Evolutionary conservation across 257 asterid genomes (phyloP).

Genomic region (Marsdenia floribunda): DNA sequence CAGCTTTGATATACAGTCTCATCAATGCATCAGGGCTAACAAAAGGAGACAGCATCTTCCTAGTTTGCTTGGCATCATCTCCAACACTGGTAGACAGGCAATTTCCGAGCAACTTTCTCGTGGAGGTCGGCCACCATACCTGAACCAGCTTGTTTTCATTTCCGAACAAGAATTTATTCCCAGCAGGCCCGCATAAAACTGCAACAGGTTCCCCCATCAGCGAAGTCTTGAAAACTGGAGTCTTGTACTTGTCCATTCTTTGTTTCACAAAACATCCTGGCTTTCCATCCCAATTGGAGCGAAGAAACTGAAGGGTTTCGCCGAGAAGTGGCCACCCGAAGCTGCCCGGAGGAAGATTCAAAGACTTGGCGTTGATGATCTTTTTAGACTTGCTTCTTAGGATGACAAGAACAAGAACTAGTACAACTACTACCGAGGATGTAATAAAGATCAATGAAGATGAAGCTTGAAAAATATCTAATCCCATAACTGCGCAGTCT

Average conservation of each 20-base stretch:
- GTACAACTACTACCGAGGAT: background rate
- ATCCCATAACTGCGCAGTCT: background rate
- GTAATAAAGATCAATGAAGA: background rate
- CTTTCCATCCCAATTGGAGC: slow-evolving; percentile 9
- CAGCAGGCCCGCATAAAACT: slow-evolving; percentile 40
- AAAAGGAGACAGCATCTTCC: slow-evolving; percentile 51
- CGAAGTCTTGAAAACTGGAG: slow-evolving; percentile 34
- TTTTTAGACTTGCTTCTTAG: background rate
- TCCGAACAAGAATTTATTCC: slow-evolving; percentile 57
- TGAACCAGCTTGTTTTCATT: slow-evolving; percentile 60
- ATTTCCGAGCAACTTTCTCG: slow-evolving; percentile 41
- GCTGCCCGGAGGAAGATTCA: slow-evolving; percentile 38
- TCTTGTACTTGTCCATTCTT: slow-evolving; percentile 28
- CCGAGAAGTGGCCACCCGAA: slow-evolving; percentile 42
- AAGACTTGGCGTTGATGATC: background rate
- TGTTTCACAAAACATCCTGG: slow-evolving; percentile 30
- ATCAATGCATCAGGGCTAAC: slow-evolving; percentile 58
- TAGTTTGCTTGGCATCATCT: slow-evolving; percentile 53
- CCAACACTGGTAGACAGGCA: slow-evolving; percentile 46
- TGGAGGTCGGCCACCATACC: slow-evolving; percentile 65
- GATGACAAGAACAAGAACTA: background rate
- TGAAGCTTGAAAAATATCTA: background rate
- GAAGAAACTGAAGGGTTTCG: slow-evolving; percentile 27
- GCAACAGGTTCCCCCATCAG: slow-evolving; percentile 33
- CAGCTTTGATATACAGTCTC: slow-evolving; percentile 40